phyloP scores from a whole-genome alignment of 2,329 filamentous ascomycete genomes.

The Cytospora leucostoma region DNA sequence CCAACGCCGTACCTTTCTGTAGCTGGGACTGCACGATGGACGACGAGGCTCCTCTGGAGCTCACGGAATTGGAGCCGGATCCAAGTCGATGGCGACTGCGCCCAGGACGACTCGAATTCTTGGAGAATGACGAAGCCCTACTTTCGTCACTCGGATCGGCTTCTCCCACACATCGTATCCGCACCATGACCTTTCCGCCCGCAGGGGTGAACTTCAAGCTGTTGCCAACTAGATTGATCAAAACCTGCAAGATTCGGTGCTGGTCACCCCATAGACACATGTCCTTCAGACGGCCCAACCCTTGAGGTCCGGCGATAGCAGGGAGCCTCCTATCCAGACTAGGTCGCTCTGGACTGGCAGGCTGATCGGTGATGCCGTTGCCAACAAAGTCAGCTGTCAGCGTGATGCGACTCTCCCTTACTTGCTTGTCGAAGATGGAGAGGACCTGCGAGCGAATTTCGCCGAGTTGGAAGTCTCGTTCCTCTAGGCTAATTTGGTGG shows the following conservation, averaged over 20 bases:
- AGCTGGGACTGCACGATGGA: constrained; percentile 35
- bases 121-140: constrained; percentile 55
- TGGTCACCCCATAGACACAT: constrained; percentile 93
- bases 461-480: constrained; percentile 81
- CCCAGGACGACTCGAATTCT: constrained; percentile 45
- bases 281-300: constrained; percentile 72
- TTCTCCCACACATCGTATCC: constrained; percentile 73
- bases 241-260: constrained; percentile 86
- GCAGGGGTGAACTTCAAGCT: constrained; percentile 86
- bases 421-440: constrained; percentile 89
- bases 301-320: constrained; percentile 61
- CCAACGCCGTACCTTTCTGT: constrained; percentile 54
- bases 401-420: constrained; percentile 74
- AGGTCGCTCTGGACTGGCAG: constrained; percentile 38
- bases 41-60: constrained; percentile 44
- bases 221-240: constrained; percentile 92
- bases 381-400: constrained; percentile 73
- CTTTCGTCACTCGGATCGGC: constrained; percentile 49
- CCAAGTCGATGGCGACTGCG: constrained; percentile 48
- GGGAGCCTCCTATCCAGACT: constrained; percentile 47
- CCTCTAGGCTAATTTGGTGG: constrained; percentile 77
- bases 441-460: constrained; percentile 81
- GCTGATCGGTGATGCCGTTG: constrained; percentile 39
- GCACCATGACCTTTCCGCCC: constrained; percentile 73
- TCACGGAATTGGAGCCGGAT: constrained; percentile 53